Base-by-base conservation (phyloP, 768 basidiomycete genomes). In the Strobilomyces dryophilus region DNA sequence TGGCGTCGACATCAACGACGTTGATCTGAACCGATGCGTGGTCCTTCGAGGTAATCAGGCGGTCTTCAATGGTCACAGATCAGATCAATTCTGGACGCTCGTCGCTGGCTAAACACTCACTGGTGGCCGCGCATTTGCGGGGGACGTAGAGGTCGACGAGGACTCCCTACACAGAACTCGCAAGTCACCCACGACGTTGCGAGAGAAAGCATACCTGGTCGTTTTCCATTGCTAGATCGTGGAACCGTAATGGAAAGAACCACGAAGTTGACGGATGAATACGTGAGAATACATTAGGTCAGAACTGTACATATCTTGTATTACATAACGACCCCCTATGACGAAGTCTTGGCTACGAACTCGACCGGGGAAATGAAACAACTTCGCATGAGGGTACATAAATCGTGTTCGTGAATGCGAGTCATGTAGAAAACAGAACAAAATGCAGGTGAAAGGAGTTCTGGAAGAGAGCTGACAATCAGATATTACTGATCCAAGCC, bases 101-200 rank as follows among this genome's bases (percentile, higher is more conserved):
- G 31, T 43, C 44, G 8, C 14, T 29, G 17, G 34, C 31, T 36
- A 32, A 55, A 54, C 54, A 83, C 91, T 71, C 69, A 97, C 94
- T 95, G 65, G 94, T 95, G 50, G 95, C 94, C 70, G 93, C 84
- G 74, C 97, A 98, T 76, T 98, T 98, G 82, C 97, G 92, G 75
- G 97, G 97, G 70, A 98, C 95, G 79, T 99, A 99, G 76, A 99
- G 94, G 82, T 98, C 97, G 70, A 99, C 97, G 73, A 99, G 95
- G 72, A 91, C 80, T 77, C 97, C 95, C 92, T 97, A 52, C 35
- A 36, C 41, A 48, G 5, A 17, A 49, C 27, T 45, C 35, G 46
- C 62, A 46, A 56, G 56, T 34, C 8, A 8, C 29, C 18, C n/a
- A 2, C 14, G 37, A 49, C 21, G 17, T 5, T 6, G 29, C 29